Evolutionary conservation across 257 asterid genomes (phyloP).

Genomic region (Salvia rosmarinus): DNA sequence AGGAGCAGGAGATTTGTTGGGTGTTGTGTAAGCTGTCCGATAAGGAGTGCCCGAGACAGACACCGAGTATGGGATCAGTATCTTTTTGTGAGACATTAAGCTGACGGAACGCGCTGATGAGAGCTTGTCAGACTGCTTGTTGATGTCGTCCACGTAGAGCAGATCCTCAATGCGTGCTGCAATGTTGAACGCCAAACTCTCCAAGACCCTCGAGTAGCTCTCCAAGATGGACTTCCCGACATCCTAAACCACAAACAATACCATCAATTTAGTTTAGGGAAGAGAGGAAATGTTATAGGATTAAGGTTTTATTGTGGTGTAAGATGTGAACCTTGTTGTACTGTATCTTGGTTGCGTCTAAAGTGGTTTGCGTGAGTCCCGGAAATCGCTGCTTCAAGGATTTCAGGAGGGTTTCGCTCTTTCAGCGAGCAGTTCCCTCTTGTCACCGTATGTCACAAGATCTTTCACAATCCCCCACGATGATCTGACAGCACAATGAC

Average conservation of each 20-base stretch:
- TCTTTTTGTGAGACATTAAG: slow-evolving; percentile 54
- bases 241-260: slow-evolving; percentile 53
- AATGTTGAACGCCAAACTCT: slow-evolving; percentile 82
- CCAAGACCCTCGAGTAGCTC: slow-evolving; percentile 98
- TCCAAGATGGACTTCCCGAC: slow-evolving; percentile 88
- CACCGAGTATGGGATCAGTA: slow-evolving; percentile 53
- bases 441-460: slow-evolving; percentile 72
- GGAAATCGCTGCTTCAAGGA: slow-evolving; percentile 80
- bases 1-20: slow-evolving; percentile 62
- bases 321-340: slow-evolving; percentile 65
- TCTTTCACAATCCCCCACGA: slow-evolving; percentile 92
- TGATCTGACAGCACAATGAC: slow-evolving; percentile 61
- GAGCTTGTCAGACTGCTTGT: slow-evolving; percentile 58
- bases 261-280: background rate
- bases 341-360: slow-evolving; percentile 84
- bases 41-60: slow-evolving; percentile 72
- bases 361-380: slow-evolving; percentile 69
- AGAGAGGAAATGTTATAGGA: background rate
- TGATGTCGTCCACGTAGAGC: slow-evolving; percentile 77
- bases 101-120: slow-evolving; percentile 44
- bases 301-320: background rate
- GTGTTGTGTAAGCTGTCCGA: slow-evolving; percentile 58
- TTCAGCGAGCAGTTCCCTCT: slow-evolving; percentile 70
- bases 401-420: slow-evolving; percentile 85
- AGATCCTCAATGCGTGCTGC: slow-evolving; percentile 83